Base-by-base conservation (phyloP, 108 stramenopile species). In the Cyclostephanos invisitatus region DNA sequence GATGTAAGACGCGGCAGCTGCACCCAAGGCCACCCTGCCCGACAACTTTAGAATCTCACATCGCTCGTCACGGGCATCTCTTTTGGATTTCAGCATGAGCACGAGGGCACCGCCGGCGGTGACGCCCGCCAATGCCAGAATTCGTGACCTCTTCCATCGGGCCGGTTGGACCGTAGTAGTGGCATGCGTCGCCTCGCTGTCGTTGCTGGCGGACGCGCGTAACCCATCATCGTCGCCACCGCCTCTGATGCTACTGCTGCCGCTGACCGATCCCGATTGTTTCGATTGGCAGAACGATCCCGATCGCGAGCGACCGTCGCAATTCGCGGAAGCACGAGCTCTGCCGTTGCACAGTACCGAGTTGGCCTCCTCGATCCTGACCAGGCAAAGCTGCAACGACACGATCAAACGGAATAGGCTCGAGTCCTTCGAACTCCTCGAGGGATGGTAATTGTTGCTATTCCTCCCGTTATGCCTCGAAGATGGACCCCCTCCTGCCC, bases 321-420 rank as follows among this genome's bases (percentile, higher is more conserved):
- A 60, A 24, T 17, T 75, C 17, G 29, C 24, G 9, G 27, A 37
- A 25, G 53, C 32, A 28, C 18, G 53, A 47, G 74, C 77, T 40
- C 64, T 32, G 8, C 74, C 65, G 17, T 72, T 54, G 40, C 81
- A 83, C 21, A 89, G 64, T 5, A 91, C 73, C 24, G 54, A 67
- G 61, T 87, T 77, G 0, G 87, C 92, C 59, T 93, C 90, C 64
- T 87, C 85, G 40, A 94, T 81, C 40, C 93, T 65, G 14, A 89
- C 75, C 68, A 90, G 59, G 64, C 87, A 89, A 17, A 94, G 78
- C 67, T 91, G 87, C 55, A 91, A 68, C 4, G 77, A 70, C 10
- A 87, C 87, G 62, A 94, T 88, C 27, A 94, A 73, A 46, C 87
- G 85, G 73, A 94, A 94, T 25, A 94, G 40, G 25, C 88, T 75